Base-by-base conservation (phyloP, 2,329 filamentous ascomycete species). In the Calonectria hawksworthii region DNA sequence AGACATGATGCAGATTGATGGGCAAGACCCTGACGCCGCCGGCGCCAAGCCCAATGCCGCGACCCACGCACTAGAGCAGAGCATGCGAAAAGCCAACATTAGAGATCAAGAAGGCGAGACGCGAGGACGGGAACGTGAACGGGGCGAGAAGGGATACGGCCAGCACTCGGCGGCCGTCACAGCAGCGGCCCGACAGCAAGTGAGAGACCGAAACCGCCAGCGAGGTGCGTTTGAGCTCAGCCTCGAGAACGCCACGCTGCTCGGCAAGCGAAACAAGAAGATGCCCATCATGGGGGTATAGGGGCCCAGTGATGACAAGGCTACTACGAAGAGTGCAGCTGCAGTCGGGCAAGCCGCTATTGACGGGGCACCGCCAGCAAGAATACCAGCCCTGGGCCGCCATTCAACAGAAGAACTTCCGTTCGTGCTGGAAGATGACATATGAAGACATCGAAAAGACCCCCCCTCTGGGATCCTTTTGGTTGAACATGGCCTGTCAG, bases 211-310 rank as follows among this genome's bases (percentile, higher is more conserved):
- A 38, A 90, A 92, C 72, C 90, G 89, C 76, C 92, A 94, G 79
- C 94, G 93, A 85, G 96, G 95, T 38, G 93, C 94, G 0, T 99
- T 99, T 79, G 97, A 99, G 85, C 90, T 99, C 61, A 98, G 93
- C 82, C 87, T 99, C 47, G 95, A 98, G 78, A 97, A 97, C 71
- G 95, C 97, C 1, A 99, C 96, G 1, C 86, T 99, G 67, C 88
- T 99, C 6, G 96, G 96, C 38, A 92, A 96, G 80, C 87, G 92
- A 74, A 88, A 87, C 28, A 88, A 90, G 79, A 92, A 92, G 80
- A 85, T 90, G 56, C 84, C 88, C 30, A 86, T 88, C 74, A 87
- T 86, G 80, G 83, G 84, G 64, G 84, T 82, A 71, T 86, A 85
- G 80, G 79, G 76, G 74, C 52, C 77, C 72, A 64, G 26, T 75